phyloP scores from a whole-genome alignment of 2,329 filamentous ascomycete species.

The Fusarium sp. region DNA sequence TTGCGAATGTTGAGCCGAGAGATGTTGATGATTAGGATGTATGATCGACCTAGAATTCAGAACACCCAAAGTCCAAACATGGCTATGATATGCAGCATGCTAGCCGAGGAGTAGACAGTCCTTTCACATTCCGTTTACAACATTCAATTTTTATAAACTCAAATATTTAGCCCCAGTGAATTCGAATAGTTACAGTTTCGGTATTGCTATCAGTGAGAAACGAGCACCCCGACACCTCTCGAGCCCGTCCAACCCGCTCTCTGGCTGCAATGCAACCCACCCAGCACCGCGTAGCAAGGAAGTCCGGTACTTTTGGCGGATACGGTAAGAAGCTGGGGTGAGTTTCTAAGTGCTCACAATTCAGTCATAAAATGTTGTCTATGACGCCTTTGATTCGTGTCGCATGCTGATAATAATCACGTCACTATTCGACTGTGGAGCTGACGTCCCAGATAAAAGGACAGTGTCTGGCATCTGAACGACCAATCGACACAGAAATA shows the following conservation, averaged over 20 bases:
- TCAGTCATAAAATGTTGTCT: not conserved
- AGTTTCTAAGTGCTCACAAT: not conserved
- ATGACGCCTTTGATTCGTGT: not conserved
- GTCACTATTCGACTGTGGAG: not conserved
- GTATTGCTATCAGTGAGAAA: not conserved
- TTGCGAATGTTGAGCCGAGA: not conserved
- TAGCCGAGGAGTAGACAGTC: too few relatives aligned
- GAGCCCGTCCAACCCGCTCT: not conserved
- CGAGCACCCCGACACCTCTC: too few relatives aligned
- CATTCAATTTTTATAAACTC: not conserved
- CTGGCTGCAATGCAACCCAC: not conserved
- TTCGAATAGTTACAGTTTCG: rapidly evolving
- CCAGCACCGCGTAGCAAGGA: rapidly evolving
- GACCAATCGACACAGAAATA: not conserved
- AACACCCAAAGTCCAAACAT: rapidly evolving
- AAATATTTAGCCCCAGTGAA: rapidly evolving
- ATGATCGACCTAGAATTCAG: rapidly evolving
- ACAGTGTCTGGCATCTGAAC: not conserved
- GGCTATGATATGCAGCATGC: not conserved
- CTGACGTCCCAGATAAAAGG: not conserved
- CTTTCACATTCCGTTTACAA: not conserved
- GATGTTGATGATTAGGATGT: not conserved
- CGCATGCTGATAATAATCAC: not conserved
- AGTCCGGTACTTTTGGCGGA: too few relatives aligned
- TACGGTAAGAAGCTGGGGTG: not conserved